These are phyloP conservation scores for Rhododendron molle DNA, from an alignment of 148 eudicot genomes.

Conservation along the genomic window DNA sequence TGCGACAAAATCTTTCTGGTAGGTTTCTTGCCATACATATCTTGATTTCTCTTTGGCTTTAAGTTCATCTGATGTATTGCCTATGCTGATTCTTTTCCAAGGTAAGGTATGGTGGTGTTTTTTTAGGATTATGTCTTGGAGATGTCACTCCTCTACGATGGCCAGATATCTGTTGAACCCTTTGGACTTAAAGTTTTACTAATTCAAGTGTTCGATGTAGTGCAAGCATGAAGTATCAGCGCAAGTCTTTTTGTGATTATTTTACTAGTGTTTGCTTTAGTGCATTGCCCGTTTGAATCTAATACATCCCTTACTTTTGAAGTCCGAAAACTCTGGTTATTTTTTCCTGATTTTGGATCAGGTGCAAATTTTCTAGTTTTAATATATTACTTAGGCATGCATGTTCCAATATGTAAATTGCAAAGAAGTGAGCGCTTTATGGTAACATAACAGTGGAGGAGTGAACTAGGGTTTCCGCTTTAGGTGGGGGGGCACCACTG, in stretches of 20 bases:
- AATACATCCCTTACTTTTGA: background rate
- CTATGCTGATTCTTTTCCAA: too few species aligned
- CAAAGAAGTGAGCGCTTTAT: background rate
- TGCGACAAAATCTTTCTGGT: too few species aligned
- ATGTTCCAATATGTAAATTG: background rate
- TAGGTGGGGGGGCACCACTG: too few species aligned
- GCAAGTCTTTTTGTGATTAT: background rate
- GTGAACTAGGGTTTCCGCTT: too few species aligned
- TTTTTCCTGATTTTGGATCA: background rate
- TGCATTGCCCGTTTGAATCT: background rate
- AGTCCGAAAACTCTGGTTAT: background rate
- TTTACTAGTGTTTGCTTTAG: background rate
- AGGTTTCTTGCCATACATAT: too few species aligned
- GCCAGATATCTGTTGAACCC: background rate
- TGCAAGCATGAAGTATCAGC: slow-evolving; percentile 1
- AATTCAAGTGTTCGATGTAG: background rate
- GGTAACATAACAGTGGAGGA: too few species aligned
- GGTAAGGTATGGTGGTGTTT: background rate
- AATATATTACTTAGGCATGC: background rate
- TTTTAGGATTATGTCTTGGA: background rate
- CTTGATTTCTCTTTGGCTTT: too few species aligned
- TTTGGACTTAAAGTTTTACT: background rate
- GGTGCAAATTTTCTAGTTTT: background rate
- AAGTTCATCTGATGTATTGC: too few species aligned
- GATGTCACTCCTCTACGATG: background rate